phyloP scores from a whole-genome alignment of 1,284 basidiomycete species.

The Anthracocystis walkeri region DNA sequence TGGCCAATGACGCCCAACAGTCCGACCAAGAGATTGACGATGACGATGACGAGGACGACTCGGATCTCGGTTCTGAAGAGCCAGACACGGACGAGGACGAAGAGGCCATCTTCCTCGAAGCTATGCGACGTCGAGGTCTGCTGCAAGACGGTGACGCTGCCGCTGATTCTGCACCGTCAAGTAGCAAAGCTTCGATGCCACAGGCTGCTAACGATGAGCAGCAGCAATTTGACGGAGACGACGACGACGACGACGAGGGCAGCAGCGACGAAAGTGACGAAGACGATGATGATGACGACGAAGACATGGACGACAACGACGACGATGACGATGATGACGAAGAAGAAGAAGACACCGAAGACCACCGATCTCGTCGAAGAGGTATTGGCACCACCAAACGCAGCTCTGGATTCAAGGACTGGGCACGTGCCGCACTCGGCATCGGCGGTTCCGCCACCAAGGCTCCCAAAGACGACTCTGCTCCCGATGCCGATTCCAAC shows the following conservation, averaged over 20 bases:
- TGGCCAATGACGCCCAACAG: background rate
- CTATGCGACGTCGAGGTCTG: slow-evolving; percentile 61
- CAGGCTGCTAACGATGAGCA: background rate
- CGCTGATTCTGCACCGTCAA: slow-evolving; percentile 8
- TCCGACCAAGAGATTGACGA: slow-evolving; percentile 13
- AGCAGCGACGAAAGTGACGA: slow-evolving; percentile 8
- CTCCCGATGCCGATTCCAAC: slow-evolving; percentile 17
- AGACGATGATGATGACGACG: slow-evolving; percentile 16
- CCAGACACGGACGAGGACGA: slow-evolving; percentile 62
- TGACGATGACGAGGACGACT: slow-evolving; percentile 21
- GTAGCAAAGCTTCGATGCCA: background rate
- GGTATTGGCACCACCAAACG: slow-evolving; percentile 53
- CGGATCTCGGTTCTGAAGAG: slow-evolving; percentile 40
- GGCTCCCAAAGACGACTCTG: slow-evolving; percentile 11
- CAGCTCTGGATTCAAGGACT: slow-evolving; percentile 65
- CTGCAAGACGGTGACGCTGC: slow-evolving; percentile 13
- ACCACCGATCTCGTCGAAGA: slow-evolving; percentile 42
- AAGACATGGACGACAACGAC: slow-evolving; percentile 23
- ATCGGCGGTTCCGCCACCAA: slow-evolving; percentile 38
- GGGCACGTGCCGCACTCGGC: slow-evolving; percentile 63
- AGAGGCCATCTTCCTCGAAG: slow-evolving; percentile 60
- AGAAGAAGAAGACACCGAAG: slow-evolving; percentile 25
- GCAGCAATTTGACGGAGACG: slow-evolving; percentile 1
- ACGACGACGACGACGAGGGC: slow-evolving; percentile 3
- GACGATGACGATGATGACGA: slow-evolving; percentile 35